Base-by-base conservation (phyloP, 768 basidiomycete species). In the Boletus tomentosulus region DNA sequence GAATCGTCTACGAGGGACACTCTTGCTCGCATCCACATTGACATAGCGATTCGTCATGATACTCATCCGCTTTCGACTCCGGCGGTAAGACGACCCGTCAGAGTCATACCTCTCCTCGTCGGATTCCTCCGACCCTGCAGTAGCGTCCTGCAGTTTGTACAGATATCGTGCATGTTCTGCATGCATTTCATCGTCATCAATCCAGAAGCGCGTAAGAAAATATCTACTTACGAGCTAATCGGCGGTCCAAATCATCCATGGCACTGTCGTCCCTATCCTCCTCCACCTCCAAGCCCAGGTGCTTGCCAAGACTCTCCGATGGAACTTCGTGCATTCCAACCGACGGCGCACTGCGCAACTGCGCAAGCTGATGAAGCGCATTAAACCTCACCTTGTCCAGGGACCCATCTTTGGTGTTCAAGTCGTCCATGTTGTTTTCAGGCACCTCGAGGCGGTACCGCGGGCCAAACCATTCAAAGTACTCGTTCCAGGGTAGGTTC, bases 381-480 rank as follows among this genome's bases (percentile, higher is more conserved):
- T 74, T 67, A 68, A 72, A 91, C 86, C 87, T 81, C 50, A 95
- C 86, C 61, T 77, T 78, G 53, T 96, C 86, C 33, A 98, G 71
- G 28, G 89, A 88, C 10, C 82, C 82, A 60, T 95, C 88, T 57
- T 80, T 82, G 55, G 86, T 71, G 66, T 98, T 99, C 62, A 90
- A 73, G 64, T 98, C 92, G 56, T 97, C 94, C 89, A 96, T 92
- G 65, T 98, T 98, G 63, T 89, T 98, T 57, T 82, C 79, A 25
- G 84, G 79, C 2, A 99, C 95, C 64, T 98, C 95, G 35, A 99
- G 76, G 56, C 94, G 79, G 71, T 95, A 99, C 56, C 94, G 76
- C 15, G 96, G 96, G 0, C 95, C 97, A 68, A 95, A 98, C 86
- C 94, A 99, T 69, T 98, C 96, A 66, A 98, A 91, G 68, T 93